Evolutionary conservation across 2,329 filamentous ascomycete species (phyloP).

Genomic region (Aspergillus transmontanensis): DNA sequence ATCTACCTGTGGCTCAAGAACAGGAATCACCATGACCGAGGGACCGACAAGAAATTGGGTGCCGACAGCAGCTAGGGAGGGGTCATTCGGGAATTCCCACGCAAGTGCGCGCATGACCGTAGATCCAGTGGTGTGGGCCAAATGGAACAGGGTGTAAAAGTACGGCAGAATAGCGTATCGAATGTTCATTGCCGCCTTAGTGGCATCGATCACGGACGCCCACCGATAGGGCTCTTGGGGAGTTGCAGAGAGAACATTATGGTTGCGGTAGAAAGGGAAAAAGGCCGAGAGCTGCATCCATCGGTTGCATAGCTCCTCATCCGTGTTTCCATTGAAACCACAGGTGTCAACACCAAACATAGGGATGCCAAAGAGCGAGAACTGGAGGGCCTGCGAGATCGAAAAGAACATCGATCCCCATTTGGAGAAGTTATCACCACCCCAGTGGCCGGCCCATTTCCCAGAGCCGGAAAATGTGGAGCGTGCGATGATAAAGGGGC

Average conservation of each 20-base stretch:
- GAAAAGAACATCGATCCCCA: slow-evolving; percentile 76
- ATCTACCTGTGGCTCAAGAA: slow-evolving; percentile 62
- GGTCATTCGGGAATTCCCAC: slow-evolving; percentile 76
- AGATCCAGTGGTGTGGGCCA: slow-evolving; percentile 65
- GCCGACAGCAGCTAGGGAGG: slow-evolving; percentile 66
- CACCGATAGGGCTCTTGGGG: slow-evolving; percentile 74
- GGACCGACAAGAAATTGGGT: slow-evolving; percentile 72
- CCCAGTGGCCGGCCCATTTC: slow-evolving; percentile 79
- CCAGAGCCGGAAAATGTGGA: slow-evolving; percentile 79
- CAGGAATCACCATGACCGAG: slow-evolving; percentile 67
- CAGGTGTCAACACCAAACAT: slow-evolving; percentile 75
- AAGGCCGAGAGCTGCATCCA: slow-evolving; percentile 76
- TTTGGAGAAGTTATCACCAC: slow-evolving; percentile 71
- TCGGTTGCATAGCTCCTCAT: slow-evolving; percentile 70
- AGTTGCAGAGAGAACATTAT: slow-evolving; percentile 65
- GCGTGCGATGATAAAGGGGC: slow-evolving; percentile 82
- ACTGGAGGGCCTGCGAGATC: slow-evolving; percentile 76
- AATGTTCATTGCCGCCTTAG: slow-evolving; percentile 68
- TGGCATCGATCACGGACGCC: slow-evolving; percentile 65
- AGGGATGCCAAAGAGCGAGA: slow-evolving; percentile 73
- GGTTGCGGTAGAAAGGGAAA: slow-evolving; percentile 78
- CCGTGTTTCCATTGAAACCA: slow-evolving; percentile 69
- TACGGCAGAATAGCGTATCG: slow-evolving; percentile 73
- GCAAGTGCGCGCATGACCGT: slow-evolving; percentile 73
- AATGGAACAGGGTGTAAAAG: slow-evolving; percentile 73